A percentile compares a stretch with the other conserved stretches of the same genome.
Evolutionary conservation across 768 basidiomycete species (phyloP).

Genomic region (Myochromella boudieri): DNA sequence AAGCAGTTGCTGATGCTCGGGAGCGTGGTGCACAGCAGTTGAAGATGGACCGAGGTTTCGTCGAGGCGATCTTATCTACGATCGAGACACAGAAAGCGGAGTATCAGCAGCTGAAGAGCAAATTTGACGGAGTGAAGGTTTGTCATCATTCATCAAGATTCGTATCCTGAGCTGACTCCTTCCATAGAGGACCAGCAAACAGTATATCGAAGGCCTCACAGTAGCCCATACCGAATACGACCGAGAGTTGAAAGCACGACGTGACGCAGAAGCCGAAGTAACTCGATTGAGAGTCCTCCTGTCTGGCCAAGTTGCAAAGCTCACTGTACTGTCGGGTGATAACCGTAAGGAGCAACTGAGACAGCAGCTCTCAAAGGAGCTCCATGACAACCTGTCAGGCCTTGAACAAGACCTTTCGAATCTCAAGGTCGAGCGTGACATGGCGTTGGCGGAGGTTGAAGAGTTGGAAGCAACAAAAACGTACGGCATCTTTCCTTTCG

Average conservation of each 20-base stretch:
- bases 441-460: conserved; percentile 91
- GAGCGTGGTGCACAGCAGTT: conserved; percentile 61
- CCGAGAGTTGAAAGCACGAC: conserved; percentile 80
- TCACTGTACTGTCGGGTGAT: conserved; percentile 85
- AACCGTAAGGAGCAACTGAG: conserved; percentile 75
- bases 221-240: conserved; percentile 96
- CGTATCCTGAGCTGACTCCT: conserved; percentile 4
- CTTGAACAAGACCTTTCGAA: conserved; percentile 87
- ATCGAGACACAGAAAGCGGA: conserved; percentile 67
- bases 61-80: conserved; percentile 66
- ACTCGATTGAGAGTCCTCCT: conserved; percentile 80
- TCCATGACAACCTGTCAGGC: conserved; percentile 70
- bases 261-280: conserved; percentile 92
- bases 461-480: conserved; percentile 76
- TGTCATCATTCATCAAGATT: conserved; percentile 18
- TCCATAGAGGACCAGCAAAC: conserved; percentile 81
- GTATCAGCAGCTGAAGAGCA: conserved; percentile 63
- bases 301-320: conserved; percentile 84
- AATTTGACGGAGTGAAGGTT: conserved; percentile 88
- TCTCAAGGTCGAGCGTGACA: conserved; percentile 85
- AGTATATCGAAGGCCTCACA: conserved; percentile 88
- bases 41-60: conserved; percentile 69
- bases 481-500: conserved; percentile 45
- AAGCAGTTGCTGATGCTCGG: conserved; percentile 59
- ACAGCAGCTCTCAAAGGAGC: conserved; percentile 75